Conservation (phyloP, 2,329 filamentous ascomycete genomes). For the Tolypocladium ophioglossoides region DNA sequence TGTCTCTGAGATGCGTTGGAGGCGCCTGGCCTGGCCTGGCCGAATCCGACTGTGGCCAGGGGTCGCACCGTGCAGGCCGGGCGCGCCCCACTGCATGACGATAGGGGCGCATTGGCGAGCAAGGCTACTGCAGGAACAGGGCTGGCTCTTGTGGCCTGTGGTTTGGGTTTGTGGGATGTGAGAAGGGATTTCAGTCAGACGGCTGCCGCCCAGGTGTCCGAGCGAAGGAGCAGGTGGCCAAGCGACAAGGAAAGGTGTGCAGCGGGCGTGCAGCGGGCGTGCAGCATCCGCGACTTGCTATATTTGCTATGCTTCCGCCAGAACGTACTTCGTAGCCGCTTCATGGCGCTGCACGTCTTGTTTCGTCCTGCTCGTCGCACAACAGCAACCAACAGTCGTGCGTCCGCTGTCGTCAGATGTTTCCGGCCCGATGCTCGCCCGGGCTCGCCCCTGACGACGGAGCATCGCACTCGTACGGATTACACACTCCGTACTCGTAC, state of each 20-base stretch:
- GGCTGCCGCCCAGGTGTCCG: too few species aligned
- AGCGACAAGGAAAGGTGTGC: too few species aligned
- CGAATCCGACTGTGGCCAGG: background rate
- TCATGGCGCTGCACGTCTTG: background rate
- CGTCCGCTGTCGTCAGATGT: background rate
- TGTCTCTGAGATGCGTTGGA: background rate
- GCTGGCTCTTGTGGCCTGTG: background rate
- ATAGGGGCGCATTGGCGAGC: constrained; percentile 3
- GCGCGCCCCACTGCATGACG: constrained; percentile 3
- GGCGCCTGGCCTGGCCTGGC: background rate
- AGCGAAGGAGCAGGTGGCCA: too few species aligned
- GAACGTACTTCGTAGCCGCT: background rate
- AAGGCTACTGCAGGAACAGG: constrained; percentile 8
- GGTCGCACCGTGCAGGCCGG: background rate
- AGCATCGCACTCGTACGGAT: too few species aligned
- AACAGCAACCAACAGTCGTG: background rate
- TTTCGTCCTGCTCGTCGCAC: background rate
- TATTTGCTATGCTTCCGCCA: too few species aligned
- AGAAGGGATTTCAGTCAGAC: too few species aligned
- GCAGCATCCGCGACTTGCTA: too few species aligned
- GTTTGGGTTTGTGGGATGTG: background rate
- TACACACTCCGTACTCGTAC: too few species aligned
- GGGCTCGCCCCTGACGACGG: background rate
- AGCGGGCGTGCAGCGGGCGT: too few species aligned
- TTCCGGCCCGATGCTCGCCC: background rate